Percentiles rank a stretch among this genome's conserved stretches.
These are phyloP conservation scores for Nicotiana attenuata DNA, from an alignment of 257 asterid genomes.

Conservation along the genomic window DNA sequence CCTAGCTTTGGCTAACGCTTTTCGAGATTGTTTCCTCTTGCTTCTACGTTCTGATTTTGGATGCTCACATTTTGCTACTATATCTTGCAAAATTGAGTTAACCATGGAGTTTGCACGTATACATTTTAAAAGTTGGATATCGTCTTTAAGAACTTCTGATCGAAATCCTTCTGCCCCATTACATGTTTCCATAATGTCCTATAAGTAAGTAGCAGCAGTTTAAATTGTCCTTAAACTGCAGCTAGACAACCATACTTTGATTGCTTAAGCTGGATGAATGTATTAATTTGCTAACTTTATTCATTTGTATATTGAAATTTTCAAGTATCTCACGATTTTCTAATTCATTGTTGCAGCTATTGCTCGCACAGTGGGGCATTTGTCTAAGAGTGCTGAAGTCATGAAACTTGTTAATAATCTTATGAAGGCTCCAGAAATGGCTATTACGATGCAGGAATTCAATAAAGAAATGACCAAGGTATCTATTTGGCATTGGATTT, in stretches of 20 bases:
- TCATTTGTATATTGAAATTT: background rate
- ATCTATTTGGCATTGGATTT: slow-evolving; percentile 3
- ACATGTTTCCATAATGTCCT: background rate
- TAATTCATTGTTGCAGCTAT: slow-evolving; percentile 47
- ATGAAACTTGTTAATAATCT: slow-evolving; percentile 95
- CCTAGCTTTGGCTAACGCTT: background rate
- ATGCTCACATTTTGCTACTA: background rate
- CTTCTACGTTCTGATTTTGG: background rate
- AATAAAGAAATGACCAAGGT: slow-evolving; percentile 97
- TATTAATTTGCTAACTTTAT: background rate
- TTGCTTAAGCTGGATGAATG: background rate
- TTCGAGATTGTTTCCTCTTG: background rate
- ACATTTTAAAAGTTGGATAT: background rate
- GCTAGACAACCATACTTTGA: background rate
- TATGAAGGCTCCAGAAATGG: slow-evolving; percentile 94
- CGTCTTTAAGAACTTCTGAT: background rate
- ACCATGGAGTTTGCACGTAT: background rate
- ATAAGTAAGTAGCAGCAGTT: background rate
- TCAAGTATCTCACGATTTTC: background rate
- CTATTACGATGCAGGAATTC: slow-evolving; percentile 87
- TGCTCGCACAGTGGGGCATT: slow-evolving; percentile 92
- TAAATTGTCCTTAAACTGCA: background rate
- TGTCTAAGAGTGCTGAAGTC: slow-evolving; percentile 96
- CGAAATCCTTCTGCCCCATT: background rate
- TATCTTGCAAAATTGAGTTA: background rate